phyloP scores from a whole-genome alignment of 1,284 basidiomycete genomes.

The Mycena sp. region DNA sequence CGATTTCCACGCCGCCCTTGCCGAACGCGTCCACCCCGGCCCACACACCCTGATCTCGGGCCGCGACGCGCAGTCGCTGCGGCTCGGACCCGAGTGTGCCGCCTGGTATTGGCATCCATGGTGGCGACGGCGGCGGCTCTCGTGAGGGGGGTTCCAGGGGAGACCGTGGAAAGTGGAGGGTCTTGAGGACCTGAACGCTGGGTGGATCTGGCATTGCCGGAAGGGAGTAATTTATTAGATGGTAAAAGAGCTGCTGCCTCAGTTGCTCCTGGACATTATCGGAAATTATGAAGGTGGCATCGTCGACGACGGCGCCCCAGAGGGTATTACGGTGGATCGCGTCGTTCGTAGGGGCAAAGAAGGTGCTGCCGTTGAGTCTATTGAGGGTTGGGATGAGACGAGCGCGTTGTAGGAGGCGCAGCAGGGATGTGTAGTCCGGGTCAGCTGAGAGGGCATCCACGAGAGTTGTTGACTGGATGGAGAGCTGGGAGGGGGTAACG shows the following conservation, averaged over 20 bases:
- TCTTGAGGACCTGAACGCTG: conserved; percentile 58
- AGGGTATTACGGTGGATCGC: conserved; percentile 74
- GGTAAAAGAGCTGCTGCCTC: conserved; percentile 94
- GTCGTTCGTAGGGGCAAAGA: conserved; percentile 96
- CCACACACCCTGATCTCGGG: conserved; percentile 58
- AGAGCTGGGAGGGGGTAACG: conserved; percentile 37
- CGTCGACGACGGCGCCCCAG: conserved; percentile 58
- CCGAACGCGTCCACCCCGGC: conserved; percentile 82
- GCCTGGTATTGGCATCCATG: conserved; percentile 86
- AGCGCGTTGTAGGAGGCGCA: conserved; percentile 86
- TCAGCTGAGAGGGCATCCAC: conserved; percentile 84
- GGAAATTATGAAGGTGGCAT: conserved; percentile 46
- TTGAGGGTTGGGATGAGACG: conserved; percentile 94
- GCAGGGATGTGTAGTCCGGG: conserved; percentile 81
- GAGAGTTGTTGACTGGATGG: conserved; percentile 63
- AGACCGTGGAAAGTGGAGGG: conserved; percentile 76
- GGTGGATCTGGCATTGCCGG: conserved; percentile 54
- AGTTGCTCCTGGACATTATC: conserved; percentile 91
- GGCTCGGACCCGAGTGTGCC: conserved; percentile 86
- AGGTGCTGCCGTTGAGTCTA: conserved; percentile 80
- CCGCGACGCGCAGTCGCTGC: conserved; percentile 79
- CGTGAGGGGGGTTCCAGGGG: conserved; percentile 62
- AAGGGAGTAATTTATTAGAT: conserved; percentile 90
- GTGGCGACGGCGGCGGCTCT: conserved; percentile 78
- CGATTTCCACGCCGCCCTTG: conserved; percentile 68